Evolutionary conservation across 2,329 filamentous ascomycete species (phyloP).

Genomic region (Penicillium crustosum): DNA sequence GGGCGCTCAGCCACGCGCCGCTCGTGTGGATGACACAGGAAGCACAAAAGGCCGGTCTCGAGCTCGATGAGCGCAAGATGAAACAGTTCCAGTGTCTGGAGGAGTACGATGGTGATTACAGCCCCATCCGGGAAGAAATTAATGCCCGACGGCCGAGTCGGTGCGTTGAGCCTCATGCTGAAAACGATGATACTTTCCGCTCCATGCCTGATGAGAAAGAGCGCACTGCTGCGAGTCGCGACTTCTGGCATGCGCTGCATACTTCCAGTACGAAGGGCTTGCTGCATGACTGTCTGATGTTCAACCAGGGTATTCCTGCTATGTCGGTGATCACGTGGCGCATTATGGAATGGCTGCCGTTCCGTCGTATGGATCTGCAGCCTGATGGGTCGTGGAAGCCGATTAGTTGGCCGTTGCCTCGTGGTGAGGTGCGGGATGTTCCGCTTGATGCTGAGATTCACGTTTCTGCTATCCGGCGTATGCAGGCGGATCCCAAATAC

Average conservation of each 20-base stretch:
- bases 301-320: slow-evolving; percentile 57
- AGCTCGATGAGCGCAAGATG: slow-evolving; percentile 68
- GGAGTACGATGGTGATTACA: slow-evolving; percentile 39
- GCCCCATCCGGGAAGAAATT: slow-evolving; percentile 33
- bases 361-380: slow-evolving; percentile 75
- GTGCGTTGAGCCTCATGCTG: slow-evolving; percentile 9
- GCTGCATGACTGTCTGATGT: slow-evolving; percentile 71
- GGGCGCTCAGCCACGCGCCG: slow-evolving; percentile 65
- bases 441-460: slow-evolving; percentile 70
- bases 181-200: slow-evolving; percentile 18
- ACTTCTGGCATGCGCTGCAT: slow-evolving; percentile 61
- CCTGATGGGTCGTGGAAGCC: slow-evolving; percentile 73
- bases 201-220: slow-evolving; percentile 22
- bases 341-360: slow-evolving; percentile 78
- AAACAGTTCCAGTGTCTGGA: slow-evolving; percentile 64
- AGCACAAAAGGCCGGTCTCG: slow-evolving; percentile 64
- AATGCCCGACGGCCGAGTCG: slow-evolving; percentile 15
- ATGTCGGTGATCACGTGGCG: slow-evolving; percentile 67
- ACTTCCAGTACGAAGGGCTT: slow-evolving; percentile 53
- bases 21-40: slow-evolving; percentile 70
- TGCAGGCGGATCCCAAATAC: slow-evolving; percentile 64
- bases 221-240: slow-evolving; percentile 30
- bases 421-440: slow-evolving; percentile 75
- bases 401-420: slow-evolving; percentile 76
- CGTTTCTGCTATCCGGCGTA: slow-evolving; percentile 69